phyloP scores from a whole-genome alignment of 2,329 filamentous ascomycete genomes.

The Sclerotinia minor region DNA sequence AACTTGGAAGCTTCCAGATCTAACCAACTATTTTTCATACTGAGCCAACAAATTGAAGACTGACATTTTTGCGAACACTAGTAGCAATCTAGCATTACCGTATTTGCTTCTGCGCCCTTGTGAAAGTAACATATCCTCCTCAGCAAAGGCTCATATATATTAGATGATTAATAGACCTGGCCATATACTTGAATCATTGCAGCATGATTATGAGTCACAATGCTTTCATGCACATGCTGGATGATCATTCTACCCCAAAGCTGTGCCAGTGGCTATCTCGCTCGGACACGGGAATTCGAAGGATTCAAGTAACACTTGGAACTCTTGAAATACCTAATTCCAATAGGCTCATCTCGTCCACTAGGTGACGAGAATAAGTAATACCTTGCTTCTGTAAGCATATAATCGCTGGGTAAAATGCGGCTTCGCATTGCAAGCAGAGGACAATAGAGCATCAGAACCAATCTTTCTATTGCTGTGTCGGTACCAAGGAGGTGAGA shows the following conservation, averaged over 20 bases:
- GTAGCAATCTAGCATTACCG: not conserved
- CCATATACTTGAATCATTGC: not conserved
- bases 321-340: not conserved
- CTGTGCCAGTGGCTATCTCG: not conserved
- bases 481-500: not conserved
- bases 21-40: too few species aligned
- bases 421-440: too few species aligned
- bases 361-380: too few species aligned
- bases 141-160: too few species aligned
- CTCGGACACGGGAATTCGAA: not conserved
- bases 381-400: too few species aligned
- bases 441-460: too few species aligned
- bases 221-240: not conserved
- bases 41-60: not conserved
- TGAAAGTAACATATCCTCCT: fast-evolving
- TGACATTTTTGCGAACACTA: not conserved
- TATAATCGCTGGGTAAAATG: too few species aligned
- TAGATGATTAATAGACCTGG: too few species aligned
- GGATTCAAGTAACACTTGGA: not conserved
- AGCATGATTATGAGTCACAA: not conserved
- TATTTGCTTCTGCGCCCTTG: fast-evolving
- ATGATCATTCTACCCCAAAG: not conserved
- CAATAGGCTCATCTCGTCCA: too few species aligned
- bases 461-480: too few species aligned
- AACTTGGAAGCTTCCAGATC: not conserved